Evolutionary conservation across 2,329 filamentous ascomycete species (phyloP).

Genomic region (Colletotrichum shisoi): DNA sequence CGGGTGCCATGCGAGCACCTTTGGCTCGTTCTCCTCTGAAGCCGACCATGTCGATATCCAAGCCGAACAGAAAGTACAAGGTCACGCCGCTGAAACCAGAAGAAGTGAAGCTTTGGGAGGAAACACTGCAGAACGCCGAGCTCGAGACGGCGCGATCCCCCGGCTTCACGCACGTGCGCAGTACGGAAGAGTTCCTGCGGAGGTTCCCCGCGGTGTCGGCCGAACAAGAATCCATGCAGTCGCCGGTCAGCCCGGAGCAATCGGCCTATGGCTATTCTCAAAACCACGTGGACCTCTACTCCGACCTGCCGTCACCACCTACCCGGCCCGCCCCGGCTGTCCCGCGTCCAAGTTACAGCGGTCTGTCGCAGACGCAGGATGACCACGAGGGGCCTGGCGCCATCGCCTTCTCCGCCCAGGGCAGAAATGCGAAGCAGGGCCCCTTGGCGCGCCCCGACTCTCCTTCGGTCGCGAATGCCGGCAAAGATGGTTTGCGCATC

Average conservation of each 20-base stretch:
- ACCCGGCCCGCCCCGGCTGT: slow-evolving; percentile 73
- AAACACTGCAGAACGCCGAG: slow-evolving; percentile 73
- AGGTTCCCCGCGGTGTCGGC: slow-evolving; percentile 77
- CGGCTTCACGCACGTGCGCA: slow-evolving; percentile 65
- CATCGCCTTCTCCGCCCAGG: slow-evolving; percentile 20
- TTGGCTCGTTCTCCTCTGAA: slow-evolving; percentile 29
- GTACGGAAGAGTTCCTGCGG: slow-evolving; percentile 83
- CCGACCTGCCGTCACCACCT: slow-evolving; percentile 65
- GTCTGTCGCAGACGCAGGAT: slow-evolving; percentile 57
- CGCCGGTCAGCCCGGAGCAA: slow-evolving; percentile 45
- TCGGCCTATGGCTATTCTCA: slow-evolving; percentile 32
- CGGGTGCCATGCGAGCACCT: slow-evolving; percentile 37
- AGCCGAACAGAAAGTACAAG: slow-evolving; percentile 55
- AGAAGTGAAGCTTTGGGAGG: slow-evolving; percentile 82
- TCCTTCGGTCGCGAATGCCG: slow-evolving; percentile 12
- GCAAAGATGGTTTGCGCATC: slow-evolving; percentile 54
- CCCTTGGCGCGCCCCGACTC: slow-evolving; percentile 33
- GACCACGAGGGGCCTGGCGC: slow-evolving; percentile 31
- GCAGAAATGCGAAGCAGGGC: slow-evolving; percentile 32
- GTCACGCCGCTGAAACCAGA: slow-evolving; percentile 77
- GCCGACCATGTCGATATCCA: slow-evolving; percentile 38
- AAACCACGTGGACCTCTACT: slow-evolving; percentile 51
- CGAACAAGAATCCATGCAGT: slow-evolving; percentile 67
- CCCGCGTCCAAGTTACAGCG: slow-evolving; percentile 79
- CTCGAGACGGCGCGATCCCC: slow-evolving; percentile 58